These are phyloP conservation scores for Sarcodon aspratus DNA, from an alignment of 768 basidiomycete genomes.

Conservation along the genomic window DNA sequence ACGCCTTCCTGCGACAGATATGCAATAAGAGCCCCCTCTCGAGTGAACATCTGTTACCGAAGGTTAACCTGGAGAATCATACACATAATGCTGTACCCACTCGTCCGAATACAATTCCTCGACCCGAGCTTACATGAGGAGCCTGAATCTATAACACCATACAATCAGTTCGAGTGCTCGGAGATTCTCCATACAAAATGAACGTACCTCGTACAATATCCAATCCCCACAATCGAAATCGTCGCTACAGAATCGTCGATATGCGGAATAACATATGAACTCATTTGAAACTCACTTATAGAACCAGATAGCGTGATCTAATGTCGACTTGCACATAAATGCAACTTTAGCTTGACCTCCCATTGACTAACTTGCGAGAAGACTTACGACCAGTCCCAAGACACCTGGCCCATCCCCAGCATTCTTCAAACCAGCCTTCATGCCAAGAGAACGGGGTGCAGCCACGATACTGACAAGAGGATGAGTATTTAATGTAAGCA, in stretches of 20 bases:
- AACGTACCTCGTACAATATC: conserved; percentile 63
- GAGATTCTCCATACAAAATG: neutral
- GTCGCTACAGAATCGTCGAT: conserved; percentile 31
- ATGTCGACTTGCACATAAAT: conserved; percentile 36
- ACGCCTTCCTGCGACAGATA: conserved; percentile 76
- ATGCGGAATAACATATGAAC: neutral
- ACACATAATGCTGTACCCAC: conserved; percentile 27
- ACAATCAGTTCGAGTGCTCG: conserved; percentile 1
- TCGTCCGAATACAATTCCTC: conserved; percentile 60
- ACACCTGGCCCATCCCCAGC: conserved; percentile 42
- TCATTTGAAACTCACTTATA: conserved; percentile 40
- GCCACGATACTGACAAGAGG: conserved; percentile 36
- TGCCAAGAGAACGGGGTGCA: conserved; percentile 40
- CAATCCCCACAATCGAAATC: conserved; percentile 72
- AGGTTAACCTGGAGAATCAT: neutral
- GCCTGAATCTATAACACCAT: conserved; percentile 39
- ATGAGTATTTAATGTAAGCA: conserved; percentile 5
- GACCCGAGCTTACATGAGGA: conserved; percentile 52
- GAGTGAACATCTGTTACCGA: conserved; percentile 51
- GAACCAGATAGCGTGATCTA: conserved; percentile 76
- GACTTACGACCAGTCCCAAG: neutral
- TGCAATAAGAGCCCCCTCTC: conserved; percentile 54
- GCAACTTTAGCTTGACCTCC: no score
- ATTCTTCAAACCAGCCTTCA: conserved; percentile 22
- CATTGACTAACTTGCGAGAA: neutral